Evolutionary conservation across 495 filamentous ascomycete genomes (phyloP), one percentile per base, ranked within the genome.

Genomic region (Aspergillus funiculosus): DNA sequence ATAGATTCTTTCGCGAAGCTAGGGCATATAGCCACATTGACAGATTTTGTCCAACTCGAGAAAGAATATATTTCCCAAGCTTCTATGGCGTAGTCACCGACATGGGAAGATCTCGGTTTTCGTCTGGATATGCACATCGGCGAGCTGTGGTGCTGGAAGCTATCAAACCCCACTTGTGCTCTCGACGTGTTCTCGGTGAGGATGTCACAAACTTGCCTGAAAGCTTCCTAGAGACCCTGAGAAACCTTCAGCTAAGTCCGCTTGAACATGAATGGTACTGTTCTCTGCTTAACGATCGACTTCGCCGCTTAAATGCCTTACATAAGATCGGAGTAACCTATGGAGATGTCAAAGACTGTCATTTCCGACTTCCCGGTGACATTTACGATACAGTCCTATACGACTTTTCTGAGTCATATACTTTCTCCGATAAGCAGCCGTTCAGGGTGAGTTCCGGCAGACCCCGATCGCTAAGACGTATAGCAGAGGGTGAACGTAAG

Each of bases 341-440:
- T 28, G 48, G 43, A 19, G 51, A 58, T 28, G 44, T 58, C 4
- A 48, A 46, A 18, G 51, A 58, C 36, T 30, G 34, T 34, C 39
- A 52, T 38, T 57, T 57, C 39, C 50, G 50, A 34, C 42, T 57
- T 18, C 50, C 50, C 4, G 32, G 36, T 36, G 50, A 57, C n/a
- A 34, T 51, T 21, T 50, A 57, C 30, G 54, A 57, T 29, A 57
- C 43, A 9, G 54, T 57, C 37, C 43, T 57, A 14, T 57, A 51
- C 40, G 54, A 57, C 29, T 57, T 53, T 30, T 57, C 47, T 1
- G 42, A 26, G 28, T 42, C 50, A 14, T 57, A 57, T 27, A 57
- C 50, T 9, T 53, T 57, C 37, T 48, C 51, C 27, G 20, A 30
- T 1, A 45, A 41, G 19, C 17, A 5, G 34, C 51, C 44, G 39